A percentile compares a stretch with the other conserved stretches of the same genome.
Evolutionary conservation across 352 stramenopile genomes (phyloP).

Genomic region (Phytophthora ramorum): DNA sequence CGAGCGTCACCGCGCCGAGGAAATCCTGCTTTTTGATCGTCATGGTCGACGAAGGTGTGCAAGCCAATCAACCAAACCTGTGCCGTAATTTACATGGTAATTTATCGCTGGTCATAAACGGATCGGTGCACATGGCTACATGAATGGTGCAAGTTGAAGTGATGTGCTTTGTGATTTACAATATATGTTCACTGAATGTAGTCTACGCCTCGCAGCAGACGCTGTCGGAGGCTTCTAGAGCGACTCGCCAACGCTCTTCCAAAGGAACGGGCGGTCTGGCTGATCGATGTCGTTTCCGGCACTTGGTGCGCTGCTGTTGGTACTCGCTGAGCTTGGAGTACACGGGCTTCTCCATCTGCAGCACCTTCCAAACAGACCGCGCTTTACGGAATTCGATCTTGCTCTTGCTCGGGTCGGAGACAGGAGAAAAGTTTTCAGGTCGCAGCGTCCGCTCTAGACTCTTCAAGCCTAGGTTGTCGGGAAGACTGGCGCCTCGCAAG

Average conservation of each 20-base stretch:
- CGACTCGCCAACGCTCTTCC: slow-evolving; percentile 18
- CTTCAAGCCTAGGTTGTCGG: slow-evolving; percentile 37
- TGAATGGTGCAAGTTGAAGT: slow-evolving; percentile 7
- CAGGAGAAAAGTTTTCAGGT: slow-evolving; percentile 61
- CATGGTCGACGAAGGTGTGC: slow-evolving; percentile 11
- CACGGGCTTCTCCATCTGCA: slow-evolving; percentile 75
- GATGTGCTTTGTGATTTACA: slow-evolving; percentile 1
- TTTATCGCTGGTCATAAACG: neutral
- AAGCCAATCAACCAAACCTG: neutral
- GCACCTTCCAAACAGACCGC: slow-evolving; percentile 59
- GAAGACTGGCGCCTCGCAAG: slow-evolving; percentile 24
- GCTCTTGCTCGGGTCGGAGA: slow-evolving; percentile 75
- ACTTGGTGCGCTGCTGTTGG: slow-evolving; percentile 22
- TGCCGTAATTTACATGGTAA: neutral
- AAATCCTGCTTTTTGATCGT: slow-evolving; percentile 70
- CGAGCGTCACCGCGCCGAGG: slow-evolving; percentile 83
- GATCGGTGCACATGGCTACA: slow-evolving; percentile 19
- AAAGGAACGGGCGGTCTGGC: slow-evolving; percentile 5
- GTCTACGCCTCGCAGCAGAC: slow-evolving; percentile 13
- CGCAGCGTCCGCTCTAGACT: slow-evolving; percentile 43
- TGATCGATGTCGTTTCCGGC: slow-evolving; percentile 2
- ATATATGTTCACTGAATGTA: slow-evolving; percentile 14
- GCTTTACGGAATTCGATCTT: slow-evolving; percentile 80
- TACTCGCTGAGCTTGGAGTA: slow-evolving; percentile 53
- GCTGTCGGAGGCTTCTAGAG: slow-evolving; percentile 10